Conservation (phyloP, 345 rosid genomes). For the Salix exigua region DNA sequence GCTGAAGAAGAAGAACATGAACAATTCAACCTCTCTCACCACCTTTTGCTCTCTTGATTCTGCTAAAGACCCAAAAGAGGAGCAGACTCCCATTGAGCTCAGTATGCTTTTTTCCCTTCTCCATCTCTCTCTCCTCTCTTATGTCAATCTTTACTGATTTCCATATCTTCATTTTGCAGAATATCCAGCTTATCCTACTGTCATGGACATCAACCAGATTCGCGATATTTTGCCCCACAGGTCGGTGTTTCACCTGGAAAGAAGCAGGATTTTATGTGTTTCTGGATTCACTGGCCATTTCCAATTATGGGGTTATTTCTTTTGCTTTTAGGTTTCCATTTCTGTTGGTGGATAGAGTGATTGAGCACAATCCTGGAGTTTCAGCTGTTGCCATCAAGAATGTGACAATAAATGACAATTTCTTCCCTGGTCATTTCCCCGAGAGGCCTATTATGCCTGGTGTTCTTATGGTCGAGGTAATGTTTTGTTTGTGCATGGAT, state of each 20-base stretch:
- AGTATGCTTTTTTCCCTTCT: slow-evolving; percentile 22
- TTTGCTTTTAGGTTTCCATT: slow-evolving; percentile 71
- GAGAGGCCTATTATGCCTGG: slow-evolving; percentile 99
- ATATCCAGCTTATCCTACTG: slow-evolving; percentile 66
- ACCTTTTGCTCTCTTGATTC: slow-evolving; percentile 35
- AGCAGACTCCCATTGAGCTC: slow-evolving; percentile 41
- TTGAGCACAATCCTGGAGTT: slow-evolving; percentile 88
- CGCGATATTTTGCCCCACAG: slow-evolving; percentile 88
- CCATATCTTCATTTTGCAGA: slow-evolving; percentile 26
- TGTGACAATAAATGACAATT: slow-evolving; percentile 95
- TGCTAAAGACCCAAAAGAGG: slow-evolving; percentile 26
- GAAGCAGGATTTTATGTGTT: not conserved
- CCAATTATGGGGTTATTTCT: too few species aligned
- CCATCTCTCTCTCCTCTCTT: not conserved
- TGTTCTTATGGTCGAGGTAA: slow-evolving; percentile 98
- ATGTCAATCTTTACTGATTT: not conserved
- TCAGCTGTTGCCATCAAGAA: slow-evolving; percentile 95
- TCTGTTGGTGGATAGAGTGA: slow-evolving; percentile 94
- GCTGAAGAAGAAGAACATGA: not conserved
- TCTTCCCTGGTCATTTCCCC: slow-evolving; percentile 99
- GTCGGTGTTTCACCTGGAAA: slow-evolving; percentile 21
- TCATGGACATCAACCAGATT: slow-evolving; percentile 89
- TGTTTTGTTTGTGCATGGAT: not conserved
- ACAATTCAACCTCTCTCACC: slow-evolving; percentile 12
- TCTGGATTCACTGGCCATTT: not conserved